Evolutionary conservation across 768 basidiomycete species (phyloP), one percentile per base, ranked within the genome.

Genomic region (Guyanaporus albipodus): DNA sequence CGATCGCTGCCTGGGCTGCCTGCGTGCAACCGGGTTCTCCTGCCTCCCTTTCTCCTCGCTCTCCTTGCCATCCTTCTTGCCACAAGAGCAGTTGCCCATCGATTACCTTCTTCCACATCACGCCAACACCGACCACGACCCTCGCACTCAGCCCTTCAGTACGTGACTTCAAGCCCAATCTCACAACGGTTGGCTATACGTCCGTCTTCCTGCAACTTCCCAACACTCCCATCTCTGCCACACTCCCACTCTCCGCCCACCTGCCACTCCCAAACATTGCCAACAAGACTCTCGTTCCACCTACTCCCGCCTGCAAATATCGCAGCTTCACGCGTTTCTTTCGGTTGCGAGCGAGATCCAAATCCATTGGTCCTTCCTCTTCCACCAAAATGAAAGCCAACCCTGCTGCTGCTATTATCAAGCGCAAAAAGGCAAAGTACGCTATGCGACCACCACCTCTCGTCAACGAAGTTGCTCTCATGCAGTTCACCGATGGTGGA

Each of bases 1-100:
- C 71, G 31, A 84, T 87, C 37, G 58, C 75, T 14, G 53, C 77
- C 31, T 89, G 86, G 86, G 82, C 78, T 5, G 67, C 78, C 17
- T 72, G 68, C 52, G 82, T 88, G 44, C 79, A 83, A 46, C 86
- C 85, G 5, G 85, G 85, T 6, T 81, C 85, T 14, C 85, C 85
- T 4, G 71, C 65, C 0, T 69, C 73, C 10, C 40, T 56, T n/a
- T 66, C 72, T 28, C 72, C 75, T 2, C 56, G 58, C 24, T 73
- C 73, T 6, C 70, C 75, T 45, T 70, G 67, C 44, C 67, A 69
- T 21, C 52, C 61, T 24, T 70, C 73, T 14, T 54, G 65, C 15
- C 33, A 62, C 8, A 55, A 49, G 44, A 40, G 55, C 15, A 64
- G 69, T 35, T 52, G 67, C 28, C 50, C 67, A 2, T 73, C 72